Conservation (phyloP, 2,329 filamentous ascomycete species). For the Aspergillus aculeatus region DNA sequence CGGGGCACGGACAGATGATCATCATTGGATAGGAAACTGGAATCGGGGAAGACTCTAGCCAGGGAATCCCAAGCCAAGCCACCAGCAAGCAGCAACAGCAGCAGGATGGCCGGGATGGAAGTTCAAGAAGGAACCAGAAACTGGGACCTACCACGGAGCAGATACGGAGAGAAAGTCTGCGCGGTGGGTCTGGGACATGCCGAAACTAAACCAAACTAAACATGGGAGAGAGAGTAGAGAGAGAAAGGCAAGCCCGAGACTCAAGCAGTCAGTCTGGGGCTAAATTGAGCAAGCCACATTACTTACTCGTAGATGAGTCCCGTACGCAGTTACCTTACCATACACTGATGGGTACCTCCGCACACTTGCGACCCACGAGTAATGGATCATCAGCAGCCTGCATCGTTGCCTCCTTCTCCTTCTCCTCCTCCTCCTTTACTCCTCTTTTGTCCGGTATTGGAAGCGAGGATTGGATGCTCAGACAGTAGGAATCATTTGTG, state of each 20-base stretch:
- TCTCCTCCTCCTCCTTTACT: neutral
- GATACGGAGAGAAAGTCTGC: neutral
- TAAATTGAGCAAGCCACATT: slow-evolving; percentile 8
- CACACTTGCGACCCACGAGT: neutral
- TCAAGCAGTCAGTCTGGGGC: slow-evolving; percentile 7
- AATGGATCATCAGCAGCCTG: neutral
- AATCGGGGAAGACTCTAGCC: slow-evolving; percentile 7
- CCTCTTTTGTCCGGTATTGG: neutral
- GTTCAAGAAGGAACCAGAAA: slow-evolving; percentile 12
- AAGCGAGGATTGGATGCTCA: neutral
- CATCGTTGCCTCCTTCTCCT: neutral
- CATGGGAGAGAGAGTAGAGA: slow-evolving; percentile 13
- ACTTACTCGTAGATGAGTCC: neutral
- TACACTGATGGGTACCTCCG: neutral
- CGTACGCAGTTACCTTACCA: neutral
- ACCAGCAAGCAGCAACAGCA: neutral
- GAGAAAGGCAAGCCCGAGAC: slow-evolving; percentile 13
- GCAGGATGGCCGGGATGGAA: slow-evolving; percentile 1
- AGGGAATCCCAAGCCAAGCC: neutral
- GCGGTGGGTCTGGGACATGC: slow-evolving; percentile 11
- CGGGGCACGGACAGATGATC: neutral
- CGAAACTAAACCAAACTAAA: slow-evolving; percentile 15
- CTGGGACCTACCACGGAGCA: neutral
- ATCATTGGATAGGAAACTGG: slow-evolving; percentile 13
- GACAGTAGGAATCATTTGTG: neutral